phyloP scores from a whole-genome alignment of 176 grass and related monocot species.

The Bonia amplexicaulis region DNA sequence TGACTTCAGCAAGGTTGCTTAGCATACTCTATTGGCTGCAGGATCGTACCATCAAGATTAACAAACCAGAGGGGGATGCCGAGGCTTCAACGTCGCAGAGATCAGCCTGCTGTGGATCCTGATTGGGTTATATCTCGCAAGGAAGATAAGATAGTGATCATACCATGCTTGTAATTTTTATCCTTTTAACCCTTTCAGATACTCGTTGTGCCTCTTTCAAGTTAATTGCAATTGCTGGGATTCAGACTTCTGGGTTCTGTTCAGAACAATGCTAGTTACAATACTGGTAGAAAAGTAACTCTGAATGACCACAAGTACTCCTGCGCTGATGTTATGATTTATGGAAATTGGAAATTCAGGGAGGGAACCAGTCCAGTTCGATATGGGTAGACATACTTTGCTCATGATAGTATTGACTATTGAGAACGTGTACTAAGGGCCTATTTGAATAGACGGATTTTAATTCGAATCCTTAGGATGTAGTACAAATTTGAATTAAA shows the following conservation, averaged over 20 bases:
- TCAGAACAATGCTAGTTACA: neutral
- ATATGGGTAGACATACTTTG: neutral
- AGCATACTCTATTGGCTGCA: slow-evolving; percentile 2
- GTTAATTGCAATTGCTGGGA: slow-evolving; percentile 10
- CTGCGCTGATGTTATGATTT: neutral
- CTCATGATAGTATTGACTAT: neutral
- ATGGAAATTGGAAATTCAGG: neutral
- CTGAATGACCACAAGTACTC: neutral
- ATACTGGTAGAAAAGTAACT: neutral
- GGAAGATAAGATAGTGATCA: slow-evolving; percentile 35
- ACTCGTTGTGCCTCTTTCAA: neutral
- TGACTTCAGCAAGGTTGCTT: neutral
- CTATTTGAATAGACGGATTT: neutral
- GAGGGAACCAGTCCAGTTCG: neutral
- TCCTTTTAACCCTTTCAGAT: slow-evolving; percentile 6
- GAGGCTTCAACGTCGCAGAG: slow-evolving; percentile 17
- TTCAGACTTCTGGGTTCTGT: neutral
- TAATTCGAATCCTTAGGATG: neutral
- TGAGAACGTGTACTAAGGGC: neutral
- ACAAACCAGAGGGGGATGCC: slow-evolving; percentile 31
- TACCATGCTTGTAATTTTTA: slow-evolving; percentile 27
- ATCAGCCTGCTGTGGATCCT: slow-evolving; percentile 46
- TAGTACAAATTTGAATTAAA: neutral
- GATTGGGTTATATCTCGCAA: neutral
- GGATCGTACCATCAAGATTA: slow-evolving; percentile 54